Evolutionary conservation across 257 asterid genomes (phyloP), one percentile per base, ranked within the genome.

Genomic region (Penstemon newberryi): DNA sequence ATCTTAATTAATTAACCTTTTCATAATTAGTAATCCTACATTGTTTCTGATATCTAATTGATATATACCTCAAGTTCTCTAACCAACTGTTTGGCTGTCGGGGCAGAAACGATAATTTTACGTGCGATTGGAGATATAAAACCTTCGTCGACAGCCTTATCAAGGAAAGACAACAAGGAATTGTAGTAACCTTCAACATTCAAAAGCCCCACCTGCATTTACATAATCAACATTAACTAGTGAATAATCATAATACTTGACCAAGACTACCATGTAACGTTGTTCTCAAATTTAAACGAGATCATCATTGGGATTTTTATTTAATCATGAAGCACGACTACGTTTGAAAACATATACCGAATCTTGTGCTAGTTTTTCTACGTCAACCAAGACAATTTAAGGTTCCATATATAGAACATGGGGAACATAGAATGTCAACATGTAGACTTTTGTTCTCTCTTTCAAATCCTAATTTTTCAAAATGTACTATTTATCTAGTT

Each of bases 141-240:
- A 81, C 98, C 98, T 89, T 92, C 98, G 77, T 92, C 98, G 56
- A 92, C 96, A 74, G 96, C 98, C 84, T 84, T 82, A 8, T 86
- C 93, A 45, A 86, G 70, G 46, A 86, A 87, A 43, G 80, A 82
- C 80, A 84, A 57, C 65, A 89, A 75, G 6, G 96, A 92, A 76
- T 87, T 89, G 25, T 92, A 92, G 87, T 70, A 92, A 8, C 96
- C 98, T n/a, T 92, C 96, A 13, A 92, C 98, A 56, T 92, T 92
- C 87, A 92, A 77, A 51, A 92, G 85, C 55, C 98, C 98, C 64
- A 92, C 98, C 98, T 92, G 87, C 76, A 74, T 53, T 69, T 40
- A 19, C 39, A 53, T 42, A 44, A 70, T 64, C 33, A 54, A 4
- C 6, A 62, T 62, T 15, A 42, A 46, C 70, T 56, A 72, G 69